phyloP scores from a whole-genome alignment of 306 rosid genomes.

The Cicer yamashitae region DNA sequence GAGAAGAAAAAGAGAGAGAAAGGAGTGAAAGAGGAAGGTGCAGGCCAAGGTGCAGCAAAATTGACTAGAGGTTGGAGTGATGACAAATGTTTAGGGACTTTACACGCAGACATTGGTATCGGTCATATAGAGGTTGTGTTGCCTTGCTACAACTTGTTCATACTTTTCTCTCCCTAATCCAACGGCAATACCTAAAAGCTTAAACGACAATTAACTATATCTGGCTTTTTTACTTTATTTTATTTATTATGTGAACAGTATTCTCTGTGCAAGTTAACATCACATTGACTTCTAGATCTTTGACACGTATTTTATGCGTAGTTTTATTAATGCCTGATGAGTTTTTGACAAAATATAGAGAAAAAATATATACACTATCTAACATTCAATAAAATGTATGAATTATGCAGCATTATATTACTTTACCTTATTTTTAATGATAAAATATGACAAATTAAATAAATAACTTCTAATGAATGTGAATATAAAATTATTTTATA shows the following conservation, averaged over 20 bases:
- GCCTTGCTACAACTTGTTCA: background rate
- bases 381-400: too few relatives aligned
- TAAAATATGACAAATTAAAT: too few relatives aligned
- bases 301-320: slow-evolving; percentile 25
- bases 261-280: slow-evolving; percentile 2
- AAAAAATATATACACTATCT: too few relatives aligned
- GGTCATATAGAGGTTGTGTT: slow-evolving; percentile 45
- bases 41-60: slow-evolving; percentile 59
- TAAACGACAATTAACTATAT: slow-evolving; percentile 42
- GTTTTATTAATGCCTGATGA: background rate
- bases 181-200: slow-evolving; percentile 72
- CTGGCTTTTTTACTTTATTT: background rate
- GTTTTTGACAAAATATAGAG: too few relatives aligned
- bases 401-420: too few relatives aligned
- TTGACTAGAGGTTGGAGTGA: slow-evolving; percentile 52
- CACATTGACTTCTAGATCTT: slow-evolving; percentile 34
- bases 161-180: slow-evolving; percentile 19
- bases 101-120: slow-evolving; percentile 43
- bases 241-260: slow-evolving; percentile 1
- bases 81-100: slow-evolving; percentile 50
- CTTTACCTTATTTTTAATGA: too few relatives aligned
- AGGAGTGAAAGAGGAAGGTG: slow-evolving; percentile 40
- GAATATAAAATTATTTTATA: too few relatives aligned
- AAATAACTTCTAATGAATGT: too few relatives aligned
- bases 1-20: slow-evolving; percentile 13